Conservation (phyloP, 2,329 filamentous ascomycete species). For the Zymoseptoria brevis region DNA sequence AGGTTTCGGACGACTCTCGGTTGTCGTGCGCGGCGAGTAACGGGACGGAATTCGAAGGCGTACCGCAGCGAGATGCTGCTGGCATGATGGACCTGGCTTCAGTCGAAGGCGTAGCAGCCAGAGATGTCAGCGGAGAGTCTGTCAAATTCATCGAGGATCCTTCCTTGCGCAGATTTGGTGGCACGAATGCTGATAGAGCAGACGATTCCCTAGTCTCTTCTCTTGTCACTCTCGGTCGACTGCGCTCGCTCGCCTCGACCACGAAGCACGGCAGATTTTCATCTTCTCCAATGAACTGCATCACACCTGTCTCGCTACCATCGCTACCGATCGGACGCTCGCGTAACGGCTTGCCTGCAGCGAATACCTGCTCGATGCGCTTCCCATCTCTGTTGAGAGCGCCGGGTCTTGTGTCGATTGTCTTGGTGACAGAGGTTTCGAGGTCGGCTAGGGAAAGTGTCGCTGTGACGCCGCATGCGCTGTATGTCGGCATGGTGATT, state of each 20-base stretch:
- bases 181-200: neutral
- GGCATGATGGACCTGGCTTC: neutral
- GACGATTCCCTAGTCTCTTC: neutral
- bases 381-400: constrained; percentile 6
- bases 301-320: constrained; percentile 13
- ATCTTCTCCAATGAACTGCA: constrained; percentile 27
- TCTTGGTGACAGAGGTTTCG: constrained; percentile 12
- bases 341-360: constrained; percentile 7
- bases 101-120: neutral
- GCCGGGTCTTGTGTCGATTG: constrained; percentile 9
- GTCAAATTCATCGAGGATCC: neutral
- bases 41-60: neutral
- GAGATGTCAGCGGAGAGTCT: neutral
- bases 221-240: neutral
- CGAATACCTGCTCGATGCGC: constrained; percentile 15
- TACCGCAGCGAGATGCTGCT: neutral
- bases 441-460: constrained; percentile 19
- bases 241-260: constrained; percentile 22
- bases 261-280: constrained; percentile 27
- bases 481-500: constrained; percentile 25
- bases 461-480: constrained; percentile 22
- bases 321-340: constrained; percentile 18
- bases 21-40: neutral
- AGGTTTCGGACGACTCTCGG: neutral
- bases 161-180: neutral